phyloP scores from a whole-genome alignment of 2,329 filamentous ascomycete species.

The Mycosphaerelloides madeirae region DNA sequence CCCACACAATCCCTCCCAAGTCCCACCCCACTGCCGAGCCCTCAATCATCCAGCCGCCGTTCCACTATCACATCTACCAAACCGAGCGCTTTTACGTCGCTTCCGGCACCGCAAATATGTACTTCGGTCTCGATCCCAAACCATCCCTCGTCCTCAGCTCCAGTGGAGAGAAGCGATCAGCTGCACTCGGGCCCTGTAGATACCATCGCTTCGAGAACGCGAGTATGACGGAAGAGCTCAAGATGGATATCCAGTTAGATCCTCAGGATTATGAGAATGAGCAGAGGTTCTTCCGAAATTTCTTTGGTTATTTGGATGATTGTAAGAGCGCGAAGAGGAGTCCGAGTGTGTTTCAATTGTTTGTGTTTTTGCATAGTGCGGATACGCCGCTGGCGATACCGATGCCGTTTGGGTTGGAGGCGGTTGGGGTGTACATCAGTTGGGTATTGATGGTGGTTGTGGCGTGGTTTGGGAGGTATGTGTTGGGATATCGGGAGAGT shows the following conservation, averaged over 20 bases:
- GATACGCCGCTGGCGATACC: constrained; percentile 20
- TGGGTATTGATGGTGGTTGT: constrained; percentile 16
- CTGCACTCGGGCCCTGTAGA: constrained; percentile 13
- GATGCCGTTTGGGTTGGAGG: constrained; percentile 16
- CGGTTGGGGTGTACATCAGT: constrained; percentile 16
- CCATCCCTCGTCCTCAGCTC: constrained; percentile 10
- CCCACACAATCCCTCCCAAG: constrained; percentile 17
- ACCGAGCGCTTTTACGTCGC: constrained; percentile 20
- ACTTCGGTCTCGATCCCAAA: constrained; percentile 16
- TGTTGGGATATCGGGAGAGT: constrained; percentile 16
- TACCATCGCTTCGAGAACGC: constrained; percentile 23
- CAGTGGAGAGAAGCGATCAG: constrained; percentile 3
- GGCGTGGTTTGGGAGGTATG: constrained; percentile 16
- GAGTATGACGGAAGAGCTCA: constrained; percentile 11
- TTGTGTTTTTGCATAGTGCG: constrained; percentile 20
- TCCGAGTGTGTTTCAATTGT: constrained; percentile 19
- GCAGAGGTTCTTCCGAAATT: constrained; percentile 19
- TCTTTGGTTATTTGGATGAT: constrained; percentile 21
- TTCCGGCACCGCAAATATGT: constrained; percentile 16
- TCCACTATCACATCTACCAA: constrained; percentile 24
- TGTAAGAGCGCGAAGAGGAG: constrained; percentile 15
- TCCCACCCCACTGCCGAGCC: constrained; percentile 14
- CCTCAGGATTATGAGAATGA: constrained; percentile 23
- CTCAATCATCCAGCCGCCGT: constrained; percentile 20
- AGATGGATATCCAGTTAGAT: constrained; percentile 20